Evolutionary conservation across 1,284 basidiomycete species (phyloP).

Genomic region (Cutaneotrichosporon cutaneum): DNA sequence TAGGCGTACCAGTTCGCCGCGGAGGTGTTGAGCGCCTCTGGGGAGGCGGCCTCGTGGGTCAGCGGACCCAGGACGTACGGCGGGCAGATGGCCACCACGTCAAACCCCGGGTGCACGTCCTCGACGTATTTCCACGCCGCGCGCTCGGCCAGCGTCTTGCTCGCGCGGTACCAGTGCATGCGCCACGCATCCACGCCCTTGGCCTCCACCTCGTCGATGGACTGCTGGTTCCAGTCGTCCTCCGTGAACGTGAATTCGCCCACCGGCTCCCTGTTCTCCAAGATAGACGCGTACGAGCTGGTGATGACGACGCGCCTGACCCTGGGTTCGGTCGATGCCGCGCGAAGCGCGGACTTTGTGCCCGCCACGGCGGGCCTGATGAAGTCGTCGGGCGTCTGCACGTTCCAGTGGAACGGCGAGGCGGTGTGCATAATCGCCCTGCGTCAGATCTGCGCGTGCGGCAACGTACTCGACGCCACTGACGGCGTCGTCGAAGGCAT

Average conservation of each 20-base stretch:
- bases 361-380: constrained; percentile 55
- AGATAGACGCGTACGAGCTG: constrained; percentile 49
- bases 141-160: constrained; percentile 48
- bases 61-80: constrained; percentile 35
- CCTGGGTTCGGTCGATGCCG: constrained; percentile 36
- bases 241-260: constrained; percentile 31
- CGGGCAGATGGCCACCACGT: constrained; percentile 32
- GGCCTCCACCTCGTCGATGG: constrained; percentile 30
- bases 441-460: constrained; percentile 11
- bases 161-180: constrained; percentile 45
- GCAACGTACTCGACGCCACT: constrained; percentile 50
- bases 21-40: constrained; percentile 31
- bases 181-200: constrained; percentile 31
- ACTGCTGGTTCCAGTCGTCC: constrained; percentile 33
- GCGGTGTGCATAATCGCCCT: constrained; percentile 33
- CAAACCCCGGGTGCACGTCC: constrained; percentile 33
- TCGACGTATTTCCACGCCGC: constrained; percentile 47
- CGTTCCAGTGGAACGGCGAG: constrained; percentile 38
- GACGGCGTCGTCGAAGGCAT: constrained; percentile 53
- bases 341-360: constrained; percentile 46
- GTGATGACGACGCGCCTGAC: constrained; percentile 54
- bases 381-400: constrained; percentile 39
- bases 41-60: constrained; percentile 27
- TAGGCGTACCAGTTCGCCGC: constrained; percentile 32
- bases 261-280: constrained; percentile 28